Conservation (phyloP, 2,329 filamentous ascomycete genomes). For the Aulographum hederae region DNA sequence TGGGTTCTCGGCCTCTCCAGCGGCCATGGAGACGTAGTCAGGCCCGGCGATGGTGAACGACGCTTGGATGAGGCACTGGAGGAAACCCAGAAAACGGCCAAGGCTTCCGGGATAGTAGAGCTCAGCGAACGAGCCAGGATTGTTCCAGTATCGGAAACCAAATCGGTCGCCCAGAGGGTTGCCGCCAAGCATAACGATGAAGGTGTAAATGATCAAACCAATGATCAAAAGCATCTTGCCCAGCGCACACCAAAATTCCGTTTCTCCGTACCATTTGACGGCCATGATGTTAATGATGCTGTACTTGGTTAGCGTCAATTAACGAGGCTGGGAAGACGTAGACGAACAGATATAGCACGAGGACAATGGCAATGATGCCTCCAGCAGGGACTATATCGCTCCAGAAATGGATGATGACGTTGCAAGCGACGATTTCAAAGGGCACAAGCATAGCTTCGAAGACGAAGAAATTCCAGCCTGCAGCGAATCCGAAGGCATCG, state of each 20-base stretch:
- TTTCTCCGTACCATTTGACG: slow-evolving; percentile 1
- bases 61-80: slow-evolving; percentile 56
- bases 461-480: slow-evolving; percentile 58
- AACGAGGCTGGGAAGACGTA: background rate
- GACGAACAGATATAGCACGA: slow-evolving; percentile 38
- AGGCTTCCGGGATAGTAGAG: slow-evolving; percentile 46
- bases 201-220: slow-evolving; percentile 58
- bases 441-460: slow-evolving; percentile 51
- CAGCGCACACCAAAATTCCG: slow-evolving; percentile 50
- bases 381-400: slow-evolving; percentile 40
- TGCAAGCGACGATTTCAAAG: slow-evolving; percentile 41
- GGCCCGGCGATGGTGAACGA: slow-evolving; percentile 50
- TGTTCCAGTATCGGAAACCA: slow-evolving; percentile 51
- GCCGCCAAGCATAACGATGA: slow-evolving; percentile 67
- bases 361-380: slow-evolving; percentile 41
- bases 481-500: slow-evolving; percentile 54
- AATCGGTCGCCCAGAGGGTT: slow-evolving; percentile 56
- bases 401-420: slow-evolving; percentile 22
- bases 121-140: slow-evolving; percentile 52
- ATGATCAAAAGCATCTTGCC: slow-evolving; percentile 57
- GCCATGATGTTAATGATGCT: slow-evolving; percentile 14
- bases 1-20: slow-evolving; percentile 55
- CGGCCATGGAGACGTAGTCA: slow-evolving; percentile 46
- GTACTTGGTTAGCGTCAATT: background rate
- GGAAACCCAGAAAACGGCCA: slow-evolving; percentile 58